phyloP scores from a whole-genome alignment of 148 eudicot species.

The Pharnaceum exiguum region DNA sequence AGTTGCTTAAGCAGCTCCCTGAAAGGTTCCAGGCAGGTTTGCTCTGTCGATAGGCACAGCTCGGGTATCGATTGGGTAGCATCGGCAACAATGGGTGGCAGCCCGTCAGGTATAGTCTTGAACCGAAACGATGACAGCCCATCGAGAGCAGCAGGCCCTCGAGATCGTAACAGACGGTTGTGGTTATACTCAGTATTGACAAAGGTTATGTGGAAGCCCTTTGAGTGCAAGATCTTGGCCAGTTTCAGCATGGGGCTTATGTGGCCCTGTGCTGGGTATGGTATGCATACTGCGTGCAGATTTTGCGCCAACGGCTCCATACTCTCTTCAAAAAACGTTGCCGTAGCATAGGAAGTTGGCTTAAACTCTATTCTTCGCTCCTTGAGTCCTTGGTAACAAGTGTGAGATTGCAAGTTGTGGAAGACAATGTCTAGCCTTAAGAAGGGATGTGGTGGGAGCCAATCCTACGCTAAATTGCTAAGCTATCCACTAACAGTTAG shows the following conservation, averaged over 20 bases:
- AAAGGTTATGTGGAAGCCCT: slow-evolving; percentile 14
- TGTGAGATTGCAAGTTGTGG: too few relatives aligned
- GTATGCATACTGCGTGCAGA: neutral
- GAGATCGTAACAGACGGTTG: slow-evolving; percentile 18
- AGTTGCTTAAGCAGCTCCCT: slow-evolving; percentile 7
- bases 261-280: neutral
- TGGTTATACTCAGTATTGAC: slow-evolving; percentile 27
- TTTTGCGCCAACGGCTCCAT: too few relatives aligned
- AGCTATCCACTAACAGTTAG: too few relatives aligned
- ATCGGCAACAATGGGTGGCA: slow-evolving; percentile 16
- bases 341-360: too few relatives aligned
- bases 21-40: slow-evolving; percentile 6
- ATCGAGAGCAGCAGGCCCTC: slow-evolving; percentile 16
- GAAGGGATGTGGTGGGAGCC: too few relatives aligned
- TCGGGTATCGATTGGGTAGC: slow-evolving; percentile 20
- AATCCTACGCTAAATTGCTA: too few relatives aligned
- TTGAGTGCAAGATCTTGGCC: neutral
- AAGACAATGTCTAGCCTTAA: too few relatives aligned
- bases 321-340: too few relatives aligned
- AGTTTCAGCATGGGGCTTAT: slow-evolving; percentile 1
- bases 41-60: neutral
- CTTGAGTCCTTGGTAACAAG: too few relatives aligned
- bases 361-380: too few relatives aligned
- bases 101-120: slow-evolving; percentile 27
- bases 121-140: slow-evolving; percentile 24